Percentiles rank a stretch among this genome's conserved stretches.
Conservation (phyloP, 1,284 basidiomycete species). For the Wolfiporia cocos region DNA sequence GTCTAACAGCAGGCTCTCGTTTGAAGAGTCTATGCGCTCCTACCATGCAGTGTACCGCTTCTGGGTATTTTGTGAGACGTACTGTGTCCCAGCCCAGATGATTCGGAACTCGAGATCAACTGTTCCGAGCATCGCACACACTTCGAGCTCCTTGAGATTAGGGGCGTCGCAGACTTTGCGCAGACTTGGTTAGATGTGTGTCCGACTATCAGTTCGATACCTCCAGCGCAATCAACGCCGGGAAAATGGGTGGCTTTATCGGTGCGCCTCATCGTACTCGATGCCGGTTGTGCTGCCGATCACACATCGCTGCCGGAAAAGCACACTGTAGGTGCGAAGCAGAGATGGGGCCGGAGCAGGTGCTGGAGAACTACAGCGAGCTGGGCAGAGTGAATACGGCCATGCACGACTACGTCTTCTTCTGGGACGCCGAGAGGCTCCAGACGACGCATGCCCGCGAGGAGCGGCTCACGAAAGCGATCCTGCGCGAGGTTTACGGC, state of each 20-base stretch:
- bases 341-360: too few relatives aligned
- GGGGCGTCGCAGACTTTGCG: slow-evolving; percentile 6
- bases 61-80: slow-evolving; percentile 17
- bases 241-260: too few relatives aligned
- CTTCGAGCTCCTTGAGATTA: slow-evolving; percentile 14
- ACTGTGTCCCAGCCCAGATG: slow-evolving; percentile 10
- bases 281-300: too few relatives aligned
- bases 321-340: too few relatives aligned
- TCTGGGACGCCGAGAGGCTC: background rate
- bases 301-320: too few relatives aligned
- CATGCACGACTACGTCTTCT: too few relatives aligned
- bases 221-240: too few relatives aligned
- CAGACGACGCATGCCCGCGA: background rate
- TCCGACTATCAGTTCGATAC: too few relatives aligned
- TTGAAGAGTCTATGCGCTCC: slow-evolving; percentile 25
- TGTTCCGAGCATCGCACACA: background rate
- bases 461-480: background rate
- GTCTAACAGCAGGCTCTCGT: slow-evolving; percentile 18
- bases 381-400: too few relatives aligned
- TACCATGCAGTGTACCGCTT: slow-evolving; percentile 27
- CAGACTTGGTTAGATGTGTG: slow-evolving; percentile 9
- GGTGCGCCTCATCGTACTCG: too few relatives aligned
- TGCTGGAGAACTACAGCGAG: too few relatives aligned
- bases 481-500: slow-evolving; percentile 3
- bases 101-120: too few relatives aligned